Evolutionary conservation across 1,139 yeast genomes (phyloP).

Genomic region (Yarrowia galli): DNA sequence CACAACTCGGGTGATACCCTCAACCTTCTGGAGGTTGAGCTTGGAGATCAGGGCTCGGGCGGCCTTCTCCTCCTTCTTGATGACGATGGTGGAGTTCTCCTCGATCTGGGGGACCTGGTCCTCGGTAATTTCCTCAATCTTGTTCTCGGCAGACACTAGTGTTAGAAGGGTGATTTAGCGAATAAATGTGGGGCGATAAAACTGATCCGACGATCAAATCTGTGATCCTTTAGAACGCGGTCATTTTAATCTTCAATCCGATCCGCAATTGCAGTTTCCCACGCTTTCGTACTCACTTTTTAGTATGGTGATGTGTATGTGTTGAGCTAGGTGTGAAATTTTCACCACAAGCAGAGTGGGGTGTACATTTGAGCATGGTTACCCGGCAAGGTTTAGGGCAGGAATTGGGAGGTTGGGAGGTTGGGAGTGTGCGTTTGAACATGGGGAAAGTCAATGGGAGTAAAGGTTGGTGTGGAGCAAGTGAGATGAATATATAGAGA

Average conservation of each 20-base stretch:
- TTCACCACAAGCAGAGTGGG: slow-evolving; percentile 17
- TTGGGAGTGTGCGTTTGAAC: too few species aligned
- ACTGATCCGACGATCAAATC: not conserved
- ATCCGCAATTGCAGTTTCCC: not conserved
- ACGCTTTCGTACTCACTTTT: slow-evolving; percentile 17
- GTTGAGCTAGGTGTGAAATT: slow-evolving; percentile 9
- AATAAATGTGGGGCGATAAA: not conserved
- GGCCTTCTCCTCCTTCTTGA: slow-evolving; percentile 71
- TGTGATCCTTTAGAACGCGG: not conserved
- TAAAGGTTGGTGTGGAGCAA: too few species aligned
- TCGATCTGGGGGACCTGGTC: slow-evolving; percentile 45
- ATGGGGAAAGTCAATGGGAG: not conserved
- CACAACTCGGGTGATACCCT: slow-evolving; percentile 94
- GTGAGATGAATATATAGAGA: not conserved
- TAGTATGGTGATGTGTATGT: slow-evolving; percentile 20
- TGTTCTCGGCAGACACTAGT: slow-evolving; percentile 40
- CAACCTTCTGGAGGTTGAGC: slow-evolving; percentile 88
- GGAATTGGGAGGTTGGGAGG: not conserved
- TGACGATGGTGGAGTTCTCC: slow-evolving; percentile 53
- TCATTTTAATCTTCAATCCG: not conserved
- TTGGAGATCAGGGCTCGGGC: slow-evolving; percentile 92
- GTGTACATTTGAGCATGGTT: slow-evolving; percentile 37
- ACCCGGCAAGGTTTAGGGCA: slow-evolving; percentile 27
- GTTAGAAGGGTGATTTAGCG: not conserved
- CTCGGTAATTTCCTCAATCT: slow-evolving; percentile 43